phyloP scores from a whole-genome alignment of 1,284 basidiomycete species.

The Heterobasidion parviporum region DNA sequence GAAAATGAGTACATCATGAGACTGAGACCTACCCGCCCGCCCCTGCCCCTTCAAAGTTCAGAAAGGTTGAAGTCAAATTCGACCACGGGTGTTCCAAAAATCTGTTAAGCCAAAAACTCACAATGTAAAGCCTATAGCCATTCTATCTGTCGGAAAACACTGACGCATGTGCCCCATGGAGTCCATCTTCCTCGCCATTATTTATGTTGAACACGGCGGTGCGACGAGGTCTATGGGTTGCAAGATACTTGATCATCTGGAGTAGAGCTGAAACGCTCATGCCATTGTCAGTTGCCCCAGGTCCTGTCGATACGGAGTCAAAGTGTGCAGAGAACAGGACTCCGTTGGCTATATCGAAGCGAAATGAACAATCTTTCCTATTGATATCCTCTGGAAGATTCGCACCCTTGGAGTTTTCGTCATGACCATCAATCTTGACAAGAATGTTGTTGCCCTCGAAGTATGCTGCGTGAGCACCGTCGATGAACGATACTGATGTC shows the following conservation, averaged over 20 bases:
- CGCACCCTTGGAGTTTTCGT: conserved; percentile 13
- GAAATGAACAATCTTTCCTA: conserved; percentile 13
- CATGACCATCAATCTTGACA: conserved; percentile 57
- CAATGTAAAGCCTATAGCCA: neutral
- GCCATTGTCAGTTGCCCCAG: conserved; percentile 70
- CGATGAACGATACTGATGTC: conserved; percentile 48
- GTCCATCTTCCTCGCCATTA: conserved; percentile 72
- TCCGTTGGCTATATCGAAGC: conserved; percentile 21
- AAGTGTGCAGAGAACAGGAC: conserved; percentile 76
- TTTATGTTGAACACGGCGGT: conserved; percentile 76
- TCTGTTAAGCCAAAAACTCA: conserved; percentile 22
- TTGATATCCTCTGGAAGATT: neutral
- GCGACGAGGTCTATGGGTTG: conserved; percentile 39
- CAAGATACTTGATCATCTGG: conserved; percentile 55
- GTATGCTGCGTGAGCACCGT: conserved; percentile 31
- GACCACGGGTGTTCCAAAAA: conserved; percentile 71
- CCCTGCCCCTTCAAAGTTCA: conserved; percentile 78
- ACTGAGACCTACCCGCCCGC: conserved; percentile 54
- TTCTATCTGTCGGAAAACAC: conserved; percentile 16
- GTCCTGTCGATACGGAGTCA: conserved; percentile 70
- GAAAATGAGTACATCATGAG: neutral
- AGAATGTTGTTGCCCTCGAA: conserved; percentile 70
- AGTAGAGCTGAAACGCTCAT: conserved; percentile 65
- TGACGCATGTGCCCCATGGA: conserved; percentile 62
- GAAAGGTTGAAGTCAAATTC: conserved; percentile 51